Percentiles rank a stretch among this genome's conserved stretches.
Evolutionary conservation across 305 asterid genomes (phyloP).

Genomic region (Solanum hybrid): DNA sequence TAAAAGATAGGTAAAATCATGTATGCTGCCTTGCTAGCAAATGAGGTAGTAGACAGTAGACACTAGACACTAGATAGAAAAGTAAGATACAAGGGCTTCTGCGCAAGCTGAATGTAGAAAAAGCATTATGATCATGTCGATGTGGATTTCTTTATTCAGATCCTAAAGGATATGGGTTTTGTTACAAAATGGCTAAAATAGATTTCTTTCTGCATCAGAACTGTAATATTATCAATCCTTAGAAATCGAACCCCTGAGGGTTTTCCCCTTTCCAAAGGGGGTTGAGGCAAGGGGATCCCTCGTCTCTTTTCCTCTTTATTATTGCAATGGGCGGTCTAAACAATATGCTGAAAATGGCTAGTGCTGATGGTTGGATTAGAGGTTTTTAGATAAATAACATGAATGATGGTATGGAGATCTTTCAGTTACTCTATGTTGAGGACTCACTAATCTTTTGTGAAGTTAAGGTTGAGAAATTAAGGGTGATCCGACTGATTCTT

Average conservation of each 20-base stretch:
- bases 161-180: background rate
- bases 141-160: background rate
- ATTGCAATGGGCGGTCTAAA: background rate
- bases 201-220: background rate
- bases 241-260: background rate
- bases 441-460: background rate
- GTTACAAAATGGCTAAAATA: background rate
- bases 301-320: background rate
- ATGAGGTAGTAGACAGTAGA: background rate
- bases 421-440: background rate
- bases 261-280: background rate
- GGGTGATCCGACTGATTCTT: background rate
- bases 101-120: background rate
- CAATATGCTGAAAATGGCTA: background rate
- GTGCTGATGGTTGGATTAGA: background rate
- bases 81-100: background rate
- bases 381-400: background rate
- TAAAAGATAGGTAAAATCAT: background rate
- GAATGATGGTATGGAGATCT: background rate
- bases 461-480: background rate
- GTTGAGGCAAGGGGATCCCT: background rate
- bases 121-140: background rate
- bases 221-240: background rate
- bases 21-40: background rate
- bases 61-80: background rate